These are phyloP conservation scores for Naegleria lovaniensis DNA, from an alignment of 208 protist genomes.

Conservation along the genomic window DNA sequence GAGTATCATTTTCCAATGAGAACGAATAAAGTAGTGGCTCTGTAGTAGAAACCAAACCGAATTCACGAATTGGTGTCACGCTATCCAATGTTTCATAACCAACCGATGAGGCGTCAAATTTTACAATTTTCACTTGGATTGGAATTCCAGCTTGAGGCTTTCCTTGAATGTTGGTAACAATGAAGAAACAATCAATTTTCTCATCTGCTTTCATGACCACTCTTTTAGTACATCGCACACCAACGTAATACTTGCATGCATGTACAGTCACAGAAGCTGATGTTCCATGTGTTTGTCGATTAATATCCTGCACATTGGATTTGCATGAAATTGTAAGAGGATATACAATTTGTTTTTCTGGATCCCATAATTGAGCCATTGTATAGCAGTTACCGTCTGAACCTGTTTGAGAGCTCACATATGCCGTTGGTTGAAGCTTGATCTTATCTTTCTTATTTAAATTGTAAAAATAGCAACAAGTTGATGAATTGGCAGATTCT, in stretches of 20 bases:
- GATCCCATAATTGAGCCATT: not conserved
- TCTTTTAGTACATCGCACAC: not conserved
- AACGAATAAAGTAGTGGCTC: not conserved
- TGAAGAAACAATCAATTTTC: not conserved
- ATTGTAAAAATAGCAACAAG: no score
- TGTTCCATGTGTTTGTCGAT: not conserved
- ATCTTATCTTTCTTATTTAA: not conserved
- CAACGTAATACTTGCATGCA: not conserved
- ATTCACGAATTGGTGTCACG: not conserved
- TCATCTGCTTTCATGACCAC: not conserved
- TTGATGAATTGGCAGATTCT: not conserved
- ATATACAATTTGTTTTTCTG: not conserved
- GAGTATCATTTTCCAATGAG: not conserved
- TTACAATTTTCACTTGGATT: not conserved
- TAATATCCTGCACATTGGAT: slow-evolving; percentile 14
- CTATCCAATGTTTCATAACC: not conserved
- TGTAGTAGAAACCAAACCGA: not conserved
- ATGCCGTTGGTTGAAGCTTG: not conserved
- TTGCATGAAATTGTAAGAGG: not conserved
- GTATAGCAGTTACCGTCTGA: not conserved
- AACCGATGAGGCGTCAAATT: not conserved
- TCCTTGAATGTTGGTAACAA: not conserved
- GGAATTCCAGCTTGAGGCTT: not conserved
- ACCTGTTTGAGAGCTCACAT: not conserved
- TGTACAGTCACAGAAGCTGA: not conserved